phyloP scores from a whole-genome alignment of 768 basidiomycete species.

The Lactarius deliciosus region DNA sequence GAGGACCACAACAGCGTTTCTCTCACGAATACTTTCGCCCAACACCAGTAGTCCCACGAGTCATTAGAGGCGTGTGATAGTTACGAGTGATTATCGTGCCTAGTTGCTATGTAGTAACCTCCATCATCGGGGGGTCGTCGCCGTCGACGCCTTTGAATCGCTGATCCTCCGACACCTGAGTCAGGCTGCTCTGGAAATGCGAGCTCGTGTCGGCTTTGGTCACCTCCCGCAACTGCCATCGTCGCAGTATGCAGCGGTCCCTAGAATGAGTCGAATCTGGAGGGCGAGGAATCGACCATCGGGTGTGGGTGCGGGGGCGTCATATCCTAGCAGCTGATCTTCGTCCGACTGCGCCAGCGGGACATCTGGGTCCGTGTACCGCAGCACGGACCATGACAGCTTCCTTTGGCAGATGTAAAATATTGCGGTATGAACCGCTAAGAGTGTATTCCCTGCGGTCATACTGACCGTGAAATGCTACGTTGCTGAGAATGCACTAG shows the following conservation, averaged over 20 bases:
- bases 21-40: slow-evolving; percentile 1
- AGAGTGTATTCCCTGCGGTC: slow-evolving; percentile 80
- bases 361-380: slow-evolving; percentile 92
- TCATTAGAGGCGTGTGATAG: slow-evolving; percentile 10
- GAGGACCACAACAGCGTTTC: neutral
- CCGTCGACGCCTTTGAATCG: slow-evolving; percentile 61
- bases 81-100: slow-evolving; percentile 2
- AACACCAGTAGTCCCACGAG: slow-evolving; percentile 3
- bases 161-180: slow-evolving; percentile 78
- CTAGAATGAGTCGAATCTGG: slow-evolving; percentile 81
- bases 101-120: slow-evolving; percentile 6
- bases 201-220: slow-evolving; percentile 96
- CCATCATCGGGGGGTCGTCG: slow-evolving; percentile 29
- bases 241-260: slow-evolving; percentile 95
- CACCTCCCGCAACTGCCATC: slow-evolving; percentile 93
- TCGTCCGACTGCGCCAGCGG: slow-evolving; percentile 94
- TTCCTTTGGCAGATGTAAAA: slow-evolving; percentile 84
- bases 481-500: slow-evolving; percentile 5
- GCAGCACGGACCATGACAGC: slow-evolving; percentile 76
- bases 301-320: slow-evolving; percentile 61
- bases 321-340: slow-evolving; percentile 82
- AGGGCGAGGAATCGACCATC: slow-evolving; percentile 86
- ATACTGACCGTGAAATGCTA: neutral
- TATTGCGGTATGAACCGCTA: slow-evolving; percentile 89
- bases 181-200: slow-evolving; percentile 82